Evolutionary conservation across 306 rosid species (phyloP).

Genomic region (Vigna trinervia): DNA sequence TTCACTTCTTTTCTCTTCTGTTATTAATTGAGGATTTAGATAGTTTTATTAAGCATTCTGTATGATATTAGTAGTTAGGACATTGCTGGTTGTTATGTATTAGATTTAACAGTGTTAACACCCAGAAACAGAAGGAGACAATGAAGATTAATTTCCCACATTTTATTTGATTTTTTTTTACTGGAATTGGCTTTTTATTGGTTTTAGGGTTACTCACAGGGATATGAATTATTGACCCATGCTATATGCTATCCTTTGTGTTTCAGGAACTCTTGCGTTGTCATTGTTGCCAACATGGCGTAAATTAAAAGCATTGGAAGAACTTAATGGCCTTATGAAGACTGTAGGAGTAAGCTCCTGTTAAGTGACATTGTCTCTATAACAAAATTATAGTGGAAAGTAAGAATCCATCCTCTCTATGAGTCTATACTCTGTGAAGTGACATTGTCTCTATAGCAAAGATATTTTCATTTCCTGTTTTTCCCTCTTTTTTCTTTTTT

Average conservation of each 20-base stretch:
- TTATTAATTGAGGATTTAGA: background rate
- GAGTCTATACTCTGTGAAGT: background rate
- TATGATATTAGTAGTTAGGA: constrained; percentile 20
- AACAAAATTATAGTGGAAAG: background rate
- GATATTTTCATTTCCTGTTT: background rate
- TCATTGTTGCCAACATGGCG: background rate
- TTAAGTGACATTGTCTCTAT: background rate
- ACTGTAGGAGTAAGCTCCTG: background rate
- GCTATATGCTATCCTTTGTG: background rate
- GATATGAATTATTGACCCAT: background rate
- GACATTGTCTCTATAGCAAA: background rate
- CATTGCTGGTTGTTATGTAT: background rate
- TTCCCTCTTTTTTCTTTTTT: background rate
- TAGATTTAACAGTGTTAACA: background rate
- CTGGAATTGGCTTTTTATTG: background rate
- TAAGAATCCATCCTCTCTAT: background rate
- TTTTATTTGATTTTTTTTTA: background rate
- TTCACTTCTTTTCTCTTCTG: background rate
- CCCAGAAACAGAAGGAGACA: background rate
- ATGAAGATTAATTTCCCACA: background rate
- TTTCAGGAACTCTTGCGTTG: background rate
- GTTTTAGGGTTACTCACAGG: background rate
- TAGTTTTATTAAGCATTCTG: background rate
- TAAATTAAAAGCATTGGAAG: background rate
- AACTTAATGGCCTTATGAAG: background rate